phyloP scores from a whole-genome alignment of 192 early-diverging fungal genomes.

The Bifiguratus adelaidae region DNA sequence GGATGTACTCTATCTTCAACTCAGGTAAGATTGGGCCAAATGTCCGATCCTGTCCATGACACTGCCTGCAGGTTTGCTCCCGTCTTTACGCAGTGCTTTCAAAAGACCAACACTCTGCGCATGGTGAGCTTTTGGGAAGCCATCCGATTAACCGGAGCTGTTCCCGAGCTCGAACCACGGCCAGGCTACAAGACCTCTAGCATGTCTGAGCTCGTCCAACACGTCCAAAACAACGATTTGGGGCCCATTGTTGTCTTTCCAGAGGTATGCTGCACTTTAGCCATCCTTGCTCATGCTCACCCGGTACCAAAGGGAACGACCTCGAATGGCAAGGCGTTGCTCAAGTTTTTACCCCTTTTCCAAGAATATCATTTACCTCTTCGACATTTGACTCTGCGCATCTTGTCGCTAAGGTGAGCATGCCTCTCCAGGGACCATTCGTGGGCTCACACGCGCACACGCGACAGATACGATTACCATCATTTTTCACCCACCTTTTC shows the following conservation, averaged over 20 bases:
- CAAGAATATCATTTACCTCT: constrained; percentile 44
- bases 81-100: constrained; percentile 43
- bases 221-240: constrained; percentile 18
- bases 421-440: constrained; percentile 3
- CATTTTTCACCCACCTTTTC: constrained; percentile 57
- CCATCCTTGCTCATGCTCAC: neutral
- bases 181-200: constrained; percentile 15
- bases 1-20: constrained; percentile 66
- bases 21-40: constrained; percentile 24
- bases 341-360: constrained; percentile 69
- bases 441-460: constrained; percentile 16
- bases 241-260: constrained; percentile 61
- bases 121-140: constrained; percentile 45
- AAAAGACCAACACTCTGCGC: constrained; percentile 32
- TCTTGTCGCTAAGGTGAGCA: constrained; percentile 52
- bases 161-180: constrained; percentile 28
- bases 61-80: constrained; percentile 40
- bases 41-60: neutral
- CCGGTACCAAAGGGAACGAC: constrained; percentile 50
- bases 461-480: constrained; percentile 46
- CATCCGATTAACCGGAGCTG: constrained; percentile 24
- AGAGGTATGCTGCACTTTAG: constrained; percentile 26
- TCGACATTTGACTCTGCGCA: constrained; percentile 37
- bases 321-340: constrained; percentile 74
- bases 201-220: constrained; percentile 26